Conservation (phyloP, 495 filamentous ascomycete genomes). For the Xylaria intraflava region DNA sequence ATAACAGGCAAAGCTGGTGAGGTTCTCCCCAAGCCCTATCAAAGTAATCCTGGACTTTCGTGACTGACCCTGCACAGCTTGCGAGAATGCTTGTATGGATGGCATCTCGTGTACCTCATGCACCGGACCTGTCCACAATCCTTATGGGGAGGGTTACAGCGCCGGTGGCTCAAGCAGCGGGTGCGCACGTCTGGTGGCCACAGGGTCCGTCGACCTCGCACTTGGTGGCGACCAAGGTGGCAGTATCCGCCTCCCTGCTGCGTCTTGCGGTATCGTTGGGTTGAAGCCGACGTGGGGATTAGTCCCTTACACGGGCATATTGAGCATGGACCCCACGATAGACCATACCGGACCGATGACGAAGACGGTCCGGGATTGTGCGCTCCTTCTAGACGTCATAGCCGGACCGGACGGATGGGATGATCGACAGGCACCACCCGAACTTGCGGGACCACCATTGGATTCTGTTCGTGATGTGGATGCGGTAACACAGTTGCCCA, state of each 20-base stretch:
- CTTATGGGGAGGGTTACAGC: constrained; percentile 42
- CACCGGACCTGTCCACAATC: constrained; percentile 47
- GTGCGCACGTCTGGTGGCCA: constrained; percentile 48
- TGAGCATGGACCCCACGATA: constrained; percentile 39
- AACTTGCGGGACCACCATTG: constrained; percentile 33
- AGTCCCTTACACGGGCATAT: constrained; percentile 45
- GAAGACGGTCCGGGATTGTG: constrained; percentile 43
- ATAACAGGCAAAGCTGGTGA: constrained; percentile 32
- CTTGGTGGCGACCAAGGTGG: constrained; percentile 59
- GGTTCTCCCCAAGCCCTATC: constrained; percentile 6
- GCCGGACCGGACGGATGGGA: constrained; percentile 53
- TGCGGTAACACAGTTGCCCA: constrained; percentile 8
- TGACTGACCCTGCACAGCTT: constrained; percentile 21
- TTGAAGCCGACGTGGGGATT: constrained; percentile 46
- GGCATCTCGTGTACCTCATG: constrained; percentile 38
- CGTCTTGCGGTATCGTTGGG: constrained; percentile 42
- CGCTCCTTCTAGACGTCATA: constrained; percentile 45
- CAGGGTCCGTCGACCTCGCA: constrained; percentile 45
- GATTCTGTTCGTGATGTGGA: constrained; percentile 26
- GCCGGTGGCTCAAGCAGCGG: constrained; percentile 54
- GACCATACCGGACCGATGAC: constrained; percentile 48
- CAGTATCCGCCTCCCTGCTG: constrained; percentile 50
- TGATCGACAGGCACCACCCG: constrained; percentile 41
- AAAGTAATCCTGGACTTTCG: background rate
- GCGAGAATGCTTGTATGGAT: constrained; percentile 43